Conservation (phyloP, 345 rosid species). For the Hevea brasiliensis region DNA sequence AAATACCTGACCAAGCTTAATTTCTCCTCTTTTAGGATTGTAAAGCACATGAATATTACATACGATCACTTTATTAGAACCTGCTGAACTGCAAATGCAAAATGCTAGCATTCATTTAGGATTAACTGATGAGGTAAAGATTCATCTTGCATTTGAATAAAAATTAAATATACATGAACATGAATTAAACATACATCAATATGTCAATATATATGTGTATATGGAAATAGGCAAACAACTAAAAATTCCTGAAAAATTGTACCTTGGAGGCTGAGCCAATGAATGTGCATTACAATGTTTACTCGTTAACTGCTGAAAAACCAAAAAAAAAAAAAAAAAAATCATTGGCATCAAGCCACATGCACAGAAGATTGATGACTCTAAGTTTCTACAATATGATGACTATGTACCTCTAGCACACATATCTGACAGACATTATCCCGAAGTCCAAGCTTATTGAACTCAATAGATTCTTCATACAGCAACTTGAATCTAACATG, state of each 20-base stretch:
- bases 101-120: background rate
- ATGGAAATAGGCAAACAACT: background rate
- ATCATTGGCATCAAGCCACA: slow-evolving; percentile 7
- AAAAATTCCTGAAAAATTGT: slow-evolving; percentile 19
- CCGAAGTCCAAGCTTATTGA: slow-evolving; percentile 77
- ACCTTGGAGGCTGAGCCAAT: slow-evolving; percentile 50
- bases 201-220: background rate
- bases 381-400: slow-evolving; percentile 4
- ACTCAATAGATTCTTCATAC: slow-evolving; percentile 79
- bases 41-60: slow-evolving; percentile 93
- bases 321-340: slow-evolving; percentile 10
- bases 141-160: background rate
- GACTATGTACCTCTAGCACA: slow-evolving; percentile 69
- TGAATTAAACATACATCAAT: background rate
- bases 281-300: slow-evolving; percentile 34
- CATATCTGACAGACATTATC: slow-evolving; percentile 99
- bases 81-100: slow-evolving; percentile 47
- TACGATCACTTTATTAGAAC: slow-evolving; percentile 56
- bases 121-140: background rate
- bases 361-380: background rate
- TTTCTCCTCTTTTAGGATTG: slow-evolving; percentile 96
- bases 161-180: background rate
- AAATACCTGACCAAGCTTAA: slow-evolving; percentile 90
- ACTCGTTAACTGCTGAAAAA: slow-evolving; percentile 40
- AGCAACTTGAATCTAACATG: slow-evolving; percentile 78